These are phyloP conservation scores for Dothiorella sarmentorum DNA, from an alignment of 2,329 filamentous ascomycete genomes.

Conservation along the genomic window DNA sequence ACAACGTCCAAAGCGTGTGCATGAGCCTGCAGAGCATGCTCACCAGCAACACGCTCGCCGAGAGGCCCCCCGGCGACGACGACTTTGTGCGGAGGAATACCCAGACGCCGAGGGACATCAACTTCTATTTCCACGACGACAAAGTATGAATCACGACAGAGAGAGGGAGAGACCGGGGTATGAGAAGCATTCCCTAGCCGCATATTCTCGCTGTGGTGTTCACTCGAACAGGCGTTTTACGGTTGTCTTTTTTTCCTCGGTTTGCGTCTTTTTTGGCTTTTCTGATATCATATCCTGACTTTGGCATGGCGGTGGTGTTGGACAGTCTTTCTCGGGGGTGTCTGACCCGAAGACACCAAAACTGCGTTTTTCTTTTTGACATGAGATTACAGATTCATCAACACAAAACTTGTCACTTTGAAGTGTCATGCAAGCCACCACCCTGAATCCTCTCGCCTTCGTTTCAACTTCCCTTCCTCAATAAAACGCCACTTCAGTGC, in stretches of 20 bases:
- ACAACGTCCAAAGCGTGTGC: conserved; percentile 94
- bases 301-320: conserved; percentile 6
- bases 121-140: conserved; percentile 92
- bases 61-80: conserved; percentile 84
- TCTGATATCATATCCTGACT: not conserved
- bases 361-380: no score
- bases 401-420: no score
- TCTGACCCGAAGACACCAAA: no score
- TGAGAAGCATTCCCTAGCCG: not conserved
- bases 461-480: not conserved
- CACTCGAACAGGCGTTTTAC: not conserved
- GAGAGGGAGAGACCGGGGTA: not conserved
- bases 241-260: not conserved
- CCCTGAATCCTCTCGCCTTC: no score
- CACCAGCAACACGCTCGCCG: conserved; percentile 88
- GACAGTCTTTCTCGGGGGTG: not conserved
- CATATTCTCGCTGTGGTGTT: not conserved
- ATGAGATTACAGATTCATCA: no score
- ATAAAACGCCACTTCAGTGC: no score
- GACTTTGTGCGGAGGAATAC: conserved; percentile 82
- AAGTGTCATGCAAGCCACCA: no score
- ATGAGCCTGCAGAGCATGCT: conserved; percentile 98
- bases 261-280: not conserved
- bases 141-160: conserved; percentile 40
- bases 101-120: conserved; percentile 79